phyloP scores from a whole-genome alignment of 352 stramenopile species.

The Phytophthora multivora region DNA sequence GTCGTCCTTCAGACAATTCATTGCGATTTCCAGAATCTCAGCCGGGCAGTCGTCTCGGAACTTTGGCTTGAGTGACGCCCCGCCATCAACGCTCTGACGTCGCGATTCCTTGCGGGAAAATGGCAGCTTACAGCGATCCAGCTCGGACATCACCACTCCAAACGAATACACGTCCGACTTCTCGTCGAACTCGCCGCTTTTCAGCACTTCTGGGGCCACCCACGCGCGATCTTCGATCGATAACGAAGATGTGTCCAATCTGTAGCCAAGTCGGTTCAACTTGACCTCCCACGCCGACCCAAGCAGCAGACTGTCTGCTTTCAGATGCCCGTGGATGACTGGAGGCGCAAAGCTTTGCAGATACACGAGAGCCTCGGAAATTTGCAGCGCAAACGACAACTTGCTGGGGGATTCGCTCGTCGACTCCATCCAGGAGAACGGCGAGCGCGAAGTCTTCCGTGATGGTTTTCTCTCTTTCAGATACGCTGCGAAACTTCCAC shows the following conservation, averaged over 20 bases:
- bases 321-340: conserved; percentile 64
- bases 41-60: conserved; percentile 52
- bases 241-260: conserved; percentile 36
- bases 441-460: conserved; percentile 17
- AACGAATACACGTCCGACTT: conserved; percentile 79
- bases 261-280: conserved; percentile 61
- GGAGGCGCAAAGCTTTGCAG: conserved; percentile 67
- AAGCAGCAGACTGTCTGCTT: conserved; percentile 66
- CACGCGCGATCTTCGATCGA: conserved; percentile 41
- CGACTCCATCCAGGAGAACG: conserved; percentile 42
- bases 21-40: conserved; percentile 46
- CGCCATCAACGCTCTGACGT: conserved; percentile 22
- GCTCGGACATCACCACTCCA: conserved; percentile 69
- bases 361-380: conserved; percentile 65
- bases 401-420: conserved; percentile 37
- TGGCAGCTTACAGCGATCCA: conserved; percentile 57
- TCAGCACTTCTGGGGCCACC: conserved; percentile 62
- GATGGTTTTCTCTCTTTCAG: conserved; percentile 50
- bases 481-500: conserved; percentile 34
- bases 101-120: conserved; percentile 28
- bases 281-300: conserved; percentile 58
- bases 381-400: conserved; percentile 56
- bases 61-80: conserved; percentile 34
- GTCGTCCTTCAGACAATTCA: conserved; percentile 51
- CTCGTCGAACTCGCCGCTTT: conserved; percentile 56